Conservation (phyloP, 441 rosid genomes). For the Hura crepitans region DNA sequence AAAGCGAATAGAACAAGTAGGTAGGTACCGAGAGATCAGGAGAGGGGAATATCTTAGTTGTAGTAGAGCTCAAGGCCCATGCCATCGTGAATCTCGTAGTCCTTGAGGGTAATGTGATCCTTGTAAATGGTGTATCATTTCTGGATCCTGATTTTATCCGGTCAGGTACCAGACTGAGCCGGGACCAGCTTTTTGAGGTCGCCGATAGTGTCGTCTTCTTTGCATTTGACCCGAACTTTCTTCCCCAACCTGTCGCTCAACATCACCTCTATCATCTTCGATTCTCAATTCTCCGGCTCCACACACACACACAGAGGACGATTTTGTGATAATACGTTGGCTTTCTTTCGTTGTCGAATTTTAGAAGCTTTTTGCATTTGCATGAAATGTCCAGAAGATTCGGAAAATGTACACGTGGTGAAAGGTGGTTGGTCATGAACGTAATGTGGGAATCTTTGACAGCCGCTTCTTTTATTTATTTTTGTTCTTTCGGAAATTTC, state of each 20-base stretch:
- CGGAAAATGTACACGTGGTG: not conserved
- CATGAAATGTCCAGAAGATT: not conserved
- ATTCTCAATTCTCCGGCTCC: too few species aligned
- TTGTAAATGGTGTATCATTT: slow-evolving; percentile 57
- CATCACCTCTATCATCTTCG: slow-evolving; percentile 72
- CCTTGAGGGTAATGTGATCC: slow-evolving; percentile 28
- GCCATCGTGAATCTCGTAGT: slow-evolving; percentile 33
- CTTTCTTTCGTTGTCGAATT: not conserved
- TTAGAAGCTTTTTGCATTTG: not conserved
- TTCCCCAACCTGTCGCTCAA: slow-evolving; percentile 69
- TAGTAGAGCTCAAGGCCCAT: slow-evolving; percentile 38
- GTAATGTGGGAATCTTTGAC: not conserved
- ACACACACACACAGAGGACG: too few species aligned
- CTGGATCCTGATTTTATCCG: slow-evolving; percentile 74
- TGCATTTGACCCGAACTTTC: slow-evolving; percentile 77
- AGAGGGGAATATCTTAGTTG: slow-evolving; percentile 6
- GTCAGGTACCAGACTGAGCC: slow-evolving; percentile 68
- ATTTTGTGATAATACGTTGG: not conserved
- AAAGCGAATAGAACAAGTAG: not conserved
- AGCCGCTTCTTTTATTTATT: too few species aligned
- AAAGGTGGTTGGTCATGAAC: not conserved
- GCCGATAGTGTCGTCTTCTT: slow-evolving; percentile 78
- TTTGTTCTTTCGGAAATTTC: too few species aligned
- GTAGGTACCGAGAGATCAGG: not conserved
- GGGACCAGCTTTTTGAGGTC: slow-evolving; percentile 83